phyloP scores from a whole-genome alignment of 2,329 filamentous ascomycete species.

The Fusarium goolgardi region DNA sequence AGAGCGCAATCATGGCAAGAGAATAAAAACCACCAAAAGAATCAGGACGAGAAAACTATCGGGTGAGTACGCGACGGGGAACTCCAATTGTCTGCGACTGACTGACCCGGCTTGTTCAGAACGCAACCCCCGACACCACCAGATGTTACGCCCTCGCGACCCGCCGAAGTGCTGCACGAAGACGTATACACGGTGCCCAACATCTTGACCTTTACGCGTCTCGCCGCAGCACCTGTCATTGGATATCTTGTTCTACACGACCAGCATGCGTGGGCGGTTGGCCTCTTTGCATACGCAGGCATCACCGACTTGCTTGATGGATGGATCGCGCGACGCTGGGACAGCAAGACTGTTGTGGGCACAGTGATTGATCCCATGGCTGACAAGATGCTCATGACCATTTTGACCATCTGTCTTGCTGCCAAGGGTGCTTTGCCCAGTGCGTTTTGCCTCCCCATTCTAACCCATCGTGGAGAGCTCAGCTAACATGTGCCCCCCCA shows the following conservation, averaged over 20 bases:
- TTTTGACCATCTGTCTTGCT: conserved; percentile 86
- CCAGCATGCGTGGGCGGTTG: conserved; percentile 80
- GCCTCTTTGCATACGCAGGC: conserved; percentile 91
- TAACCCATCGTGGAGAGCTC: background rate
- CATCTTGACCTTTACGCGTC: conserved; percentile 86
- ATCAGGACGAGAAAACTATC: conserved; percentile 12
- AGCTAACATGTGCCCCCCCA: background rate
- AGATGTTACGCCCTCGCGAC: conserved; percentile 3
- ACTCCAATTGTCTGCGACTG: background rate
- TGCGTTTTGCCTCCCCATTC: conserved; percentile 56
- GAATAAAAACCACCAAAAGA: conserved; percentile 30
- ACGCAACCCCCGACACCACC: conserved; percentile 7
- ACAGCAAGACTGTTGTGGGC: conserved; percentile 91
- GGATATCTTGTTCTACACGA: conserved; percentile 91
- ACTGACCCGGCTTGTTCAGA: conserved; percentile 16
- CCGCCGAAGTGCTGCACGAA: conserved; percentile 63
- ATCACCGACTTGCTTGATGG: conserved; percentile 93
- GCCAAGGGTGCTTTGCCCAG: conserved; percentile 83
- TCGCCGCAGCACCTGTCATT: conserved; percentile 83
- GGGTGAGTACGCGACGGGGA: background rate
- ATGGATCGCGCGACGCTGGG: conserved; percentile 89
- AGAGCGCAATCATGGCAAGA: conserved; percentile 39
- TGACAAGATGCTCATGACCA: conserved; percentile 95
- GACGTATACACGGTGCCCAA: conserved; percentile 99
- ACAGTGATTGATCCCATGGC: conserved; percentile 97